Conservation (phyloP, 2,329 filamentous ascomycete species). For the Plenodomus biglobosus region DNA sequence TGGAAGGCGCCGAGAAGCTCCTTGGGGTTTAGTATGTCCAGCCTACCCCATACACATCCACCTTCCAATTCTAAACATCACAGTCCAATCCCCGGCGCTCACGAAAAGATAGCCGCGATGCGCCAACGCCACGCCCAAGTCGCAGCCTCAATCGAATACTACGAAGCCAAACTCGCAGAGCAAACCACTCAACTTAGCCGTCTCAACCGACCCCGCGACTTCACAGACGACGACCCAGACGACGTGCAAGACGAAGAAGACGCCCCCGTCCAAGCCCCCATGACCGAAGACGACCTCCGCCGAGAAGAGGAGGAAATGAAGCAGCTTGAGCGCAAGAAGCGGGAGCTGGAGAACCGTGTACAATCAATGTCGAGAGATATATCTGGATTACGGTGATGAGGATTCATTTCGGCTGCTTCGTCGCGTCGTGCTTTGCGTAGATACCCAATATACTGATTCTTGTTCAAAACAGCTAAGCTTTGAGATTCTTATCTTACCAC, state of each 20-base stretch:
- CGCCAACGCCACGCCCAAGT: slow-evolving; percentile 72
- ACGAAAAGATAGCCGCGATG: slow-evolving; percentile 73
- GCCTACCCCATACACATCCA: background rate
- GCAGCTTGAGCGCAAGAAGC: slow-evolving; percentile 65
- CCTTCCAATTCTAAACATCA: slow-evolving; percentile 8
- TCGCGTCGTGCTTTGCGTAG: background rate
- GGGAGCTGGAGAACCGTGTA: slow-evolving; percentile 63
- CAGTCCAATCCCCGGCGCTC: slow-evolving; percentile 72
- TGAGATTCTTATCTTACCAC: no score
- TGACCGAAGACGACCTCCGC: slow-evolving; percentile 69
- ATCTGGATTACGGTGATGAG: slow-evolving; percentile 55
- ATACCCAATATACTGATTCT: no score
- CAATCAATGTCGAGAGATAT: slow-evolving; percentile 68
- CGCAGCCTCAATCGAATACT: slow-evolving; percentile 72
- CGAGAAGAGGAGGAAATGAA: slow-evolving; percentile 69
- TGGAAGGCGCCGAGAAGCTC: slow-evolving; percentile 86
- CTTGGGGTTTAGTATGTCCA: slow-evolving; percentile 73
- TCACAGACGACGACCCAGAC: slow-evolving; percentile 59
- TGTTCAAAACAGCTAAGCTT: no score
- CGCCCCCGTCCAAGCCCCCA: slow-evolving; percentile 47
- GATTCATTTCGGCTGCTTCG: background rate
- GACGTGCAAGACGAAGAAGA: slow-evolving; percentile 44
- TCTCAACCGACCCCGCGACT: slow-evolving; percentile 65
- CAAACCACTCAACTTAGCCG: slow-evolving; percentile 73
- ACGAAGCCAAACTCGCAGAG: slow-evolving; percentile 76